Evolutionary conservation across 805 yeast genomes (phyloP).

Genomic region (Zygoascus biomembranicola): DNA sequence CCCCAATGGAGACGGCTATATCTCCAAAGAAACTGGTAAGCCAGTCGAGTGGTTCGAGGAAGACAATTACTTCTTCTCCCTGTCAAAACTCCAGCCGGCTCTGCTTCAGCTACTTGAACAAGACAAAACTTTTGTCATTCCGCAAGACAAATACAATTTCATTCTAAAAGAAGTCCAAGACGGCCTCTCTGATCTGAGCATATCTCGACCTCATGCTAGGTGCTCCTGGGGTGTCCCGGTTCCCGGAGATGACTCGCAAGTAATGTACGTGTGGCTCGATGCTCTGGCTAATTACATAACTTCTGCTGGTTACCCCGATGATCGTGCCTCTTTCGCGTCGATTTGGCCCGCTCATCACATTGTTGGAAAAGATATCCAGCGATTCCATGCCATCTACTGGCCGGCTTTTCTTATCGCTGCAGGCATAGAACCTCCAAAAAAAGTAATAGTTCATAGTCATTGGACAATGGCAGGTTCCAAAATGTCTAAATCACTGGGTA

Average conservation of each 20-base stretch:
- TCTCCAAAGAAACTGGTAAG: constrained; percentile 59
- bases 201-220: constrained; percentile 75
- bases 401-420: constrained; percentile 87
- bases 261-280: constrained; percentile 94
- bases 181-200: constrained; percentile 60
- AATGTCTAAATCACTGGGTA: constrained; percentile 90
- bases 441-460: constrained; percentile 84
- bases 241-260: constrained; percentile 70
- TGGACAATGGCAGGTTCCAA: constrained; percentile 87
- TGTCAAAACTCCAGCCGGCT: constrained; percentile 49
- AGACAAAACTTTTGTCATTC: constrained; percentile 58
- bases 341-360: constrained; percentile 67
- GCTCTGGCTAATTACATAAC: constrained; percentile 84
- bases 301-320: constrained; percentile 50
- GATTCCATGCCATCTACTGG: constrained; percentile 92
- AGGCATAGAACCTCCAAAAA: constrained; percentile 56
- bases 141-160: constrained; percentile 45
- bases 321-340: constrained; percentile 15
- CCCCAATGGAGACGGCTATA: constrained; percentile 21
- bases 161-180: constrained; percentile 48
- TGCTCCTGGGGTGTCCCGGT: constrained; percentile 86
- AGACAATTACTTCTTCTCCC: constrained; percentile 75
- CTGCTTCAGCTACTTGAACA: constrained; percentile 41
- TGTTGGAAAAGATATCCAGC: constrained; percentile 83
- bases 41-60: constrained; percentile 72